Percentiles rank a stretch among this genome's conserved stretches.
Evolutionary conservation across 306 rosid species (phyloP).

Genomic region (Acacia confusa): DNA sequence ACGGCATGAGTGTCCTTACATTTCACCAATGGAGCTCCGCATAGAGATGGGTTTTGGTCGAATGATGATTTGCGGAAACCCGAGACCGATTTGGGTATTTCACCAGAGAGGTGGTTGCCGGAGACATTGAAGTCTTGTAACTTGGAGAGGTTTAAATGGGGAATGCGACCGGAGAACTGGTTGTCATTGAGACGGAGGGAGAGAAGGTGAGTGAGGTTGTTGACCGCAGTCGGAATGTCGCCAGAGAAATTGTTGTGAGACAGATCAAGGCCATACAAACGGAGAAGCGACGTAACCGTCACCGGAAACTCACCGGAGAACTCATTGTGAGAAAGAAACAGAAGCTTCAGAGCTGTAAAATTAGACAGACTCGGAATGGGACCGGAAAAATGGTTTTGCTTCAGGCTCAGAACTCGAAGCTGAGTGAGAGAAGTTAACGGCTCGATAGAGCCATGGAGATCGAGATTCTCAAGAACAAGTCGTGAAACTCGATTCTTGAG

Average conservation of each 20-base stretch:
- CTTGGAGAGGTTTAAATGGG: slow-evolving; percentile 45
- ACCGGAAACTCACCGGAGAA: slow-evolving; percentile 73
- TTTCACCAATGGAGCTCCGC: slow-evolving; percentile 62
- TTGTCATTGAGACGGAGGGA: slow-evolving; percentile 79
- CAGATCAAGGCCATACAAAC: slow-evolving; percentile 84
- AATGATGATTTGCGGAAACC: slow-evolving; percentile 62
- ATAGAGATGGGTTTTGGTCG: slow-evolving; percentile 54
- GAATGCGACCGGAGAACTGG: slow-evolving; percentile 61
- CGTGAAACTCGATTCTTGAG: slow-evolving; percentile 58
- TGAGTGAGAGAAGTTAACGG: slow-evolving; percentile 55
- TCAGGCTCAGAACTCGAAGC: slow-evolving; percentile 89
- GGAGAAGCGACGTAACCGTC: slow-evolving; percentile 48
- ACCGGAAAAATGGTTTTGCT: slow-evolving; percentile 69
- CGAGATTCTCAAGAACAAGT: slow-evolving; percentile 74
- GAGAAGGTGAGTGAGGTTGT: slow-evolving; percentile 63
- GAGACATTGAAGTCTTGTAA: slow-evolving; percentile 83
- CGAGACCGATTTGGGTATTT: slow-evolving; percentile 67
- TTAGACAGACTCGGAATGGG: slow-evolving; percentile 64
- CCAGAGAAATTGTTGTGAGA: slow-evolving; percentile 77
- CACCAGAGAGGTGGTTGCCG: slow-evolving; percentile 61
- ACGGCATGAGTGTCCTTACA: slow-evolving; percentile 37
- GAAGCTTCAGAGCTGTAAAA: slow-evolving; percentile 65
- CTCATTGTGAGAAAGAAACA: slow-evolving; percentile 64
- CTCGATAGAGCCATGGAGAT: slow-evolving; percentile 61
- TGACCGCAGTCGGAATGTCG: slow-evolving; percentile 53